Evolutionary conservation across 1,284 basidiomycete species (phyloP).

Genomic region (Melampsora larici-populina): DNA sequence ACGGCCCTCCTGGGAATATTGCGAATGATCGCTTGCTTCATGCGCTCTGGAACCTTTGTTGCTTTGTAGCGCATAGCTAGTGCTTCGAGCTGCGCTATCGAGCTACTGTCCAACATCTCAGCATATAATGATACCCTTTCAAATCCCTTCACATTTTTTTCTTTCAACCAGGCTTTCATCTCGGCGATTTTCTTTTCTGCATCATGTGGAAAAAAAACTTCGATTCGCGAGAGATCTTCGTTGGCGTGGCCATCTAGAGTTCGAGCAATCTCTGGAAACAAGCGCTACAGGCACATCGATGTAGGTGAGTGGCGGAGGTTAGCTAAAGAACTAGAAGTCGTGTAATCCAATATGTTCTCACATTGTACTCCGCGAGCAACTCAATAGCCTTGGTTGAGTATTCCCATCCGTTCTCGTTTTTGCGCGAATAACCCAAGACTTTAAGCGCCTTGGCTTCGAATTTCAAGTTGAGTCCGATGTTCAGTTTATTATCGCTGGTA

Average conservation of each 20-base stretch:
- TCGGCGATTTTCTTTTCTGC: constrained; percentile 71
- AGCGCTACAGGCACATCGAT: constrained; percentile 45
- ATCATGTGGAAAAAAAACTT: constrained; percentile 68
- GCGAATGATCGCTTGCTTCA: constrained; percentile 86
- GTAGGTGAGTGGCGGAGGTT: constrained; percentile 57
- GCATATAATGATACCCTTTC: constrained; percentile 89
- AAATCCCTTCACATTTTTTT: constrained; percentile 79
- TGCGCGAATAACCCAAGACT: constrained; percentile 87
- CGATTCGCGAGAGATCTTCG: constrained; percentile 68
- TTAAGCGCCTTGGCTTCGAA: constrained; percentile 95
- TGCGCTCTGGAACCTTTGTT: constrained; percentile 62
- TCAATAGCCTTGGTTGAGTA: constrained; percentile 82
- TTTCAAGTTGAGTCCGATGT: constrained; percentile 90
- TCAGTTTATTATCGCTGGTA: constrained; percentile 72
- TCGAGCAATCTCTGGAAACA: constrained; percentile 51
- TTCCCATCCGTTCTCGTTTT: constrained; percentile 83
- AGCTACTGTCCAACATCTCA: constrained; percentile 83
- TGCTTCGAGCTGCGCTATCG: constrained; percentile 72
- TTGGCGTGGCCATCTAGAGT: constrained; percentile 46
- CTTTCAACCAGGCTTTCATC: constrained; percentile 79
- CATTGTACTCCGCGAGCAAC: constrained; percentile 79
- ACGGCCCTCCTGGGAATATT: constrained; percentile 90
- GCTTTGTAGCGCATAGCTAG: constrained; percentile 67
- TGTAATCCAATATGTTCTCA: constrained; percentile 48
- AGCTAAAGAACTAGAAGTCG: constrained; percentile 8